Percentiles rank a stretch among this genome's conserved stretches.
These are phyloP conservation scores for Incumbomyces delicatus DNA, from an alignment of 2,329 filamentous ascomycete genomes.

Conservation along the genomic window DNA sequence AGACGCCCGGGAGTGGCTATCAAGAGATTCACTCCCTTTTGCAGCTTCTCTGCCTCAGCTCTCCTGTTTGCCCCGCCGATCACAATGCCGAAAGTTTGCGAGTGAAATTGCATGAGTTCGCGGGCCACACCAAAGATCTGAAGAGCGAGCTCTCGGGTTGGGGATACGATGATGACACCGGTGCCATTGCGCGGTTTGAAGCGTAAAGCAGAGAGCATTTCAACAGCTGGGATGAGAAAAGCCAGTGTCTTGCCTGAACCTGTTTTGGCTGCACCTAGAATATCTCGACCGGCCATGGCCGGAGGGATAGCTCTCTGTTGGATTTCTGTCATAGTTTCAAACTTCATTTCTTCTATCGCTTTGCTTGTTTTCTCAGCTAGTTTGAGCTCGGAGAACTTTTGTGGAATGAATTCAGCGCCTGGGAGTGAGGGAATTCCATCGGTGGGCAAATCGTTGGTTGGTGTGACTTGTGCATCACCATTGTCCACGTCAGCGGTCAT, in stretches of 20 bases:
- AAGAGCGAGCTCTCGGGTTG: slow-evolving; percentile 84
- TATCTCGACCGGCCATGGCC: slow-evolving; percentile 77
- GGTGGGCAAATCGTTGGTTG: slow-evolving; percentile 43
- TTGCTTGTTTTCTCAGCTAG: slow-evolving; percentile 81
- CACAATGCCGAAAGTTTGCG: slow-evolving; percentile 89
- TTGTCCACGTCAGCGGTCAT: slow-evolving; percentile 23
- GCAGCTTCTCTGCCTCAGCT: slow-evolving; percentile 87
- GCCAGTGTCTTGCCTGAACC: slow-evolving; percentile 92
- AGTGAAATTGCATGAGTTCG: slow-evolving; percentile 86
- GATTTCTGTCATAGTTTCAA: slow-evolving; percentile 92
- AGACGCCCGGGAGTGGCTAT: slow-evolving; percentile 89
- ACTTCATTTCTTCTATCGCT: slow-evolving; percentile 84
- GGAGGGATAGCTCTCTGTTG: slow-evolving; percentile 81
- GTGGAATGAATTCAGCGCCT: slow-evolving; percentile 50
- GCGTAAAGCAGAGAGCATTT: slow-evolving; percentile 79
- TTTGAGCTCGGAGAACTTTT: slow-evolving; percentile 70
- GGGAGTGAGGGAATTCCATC: slow-evolving; percentile 45
- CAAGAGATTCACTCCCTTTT: slow-evolving; percentile 86
- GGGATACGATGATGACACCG: slow-evolving; percentile 84
- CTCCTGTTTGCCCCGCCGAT: slow-evolving; percentile 88
- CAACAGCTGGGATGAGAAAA: slow-evolving; percentile 87
- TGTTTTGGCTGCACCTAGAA: slow-evolving; percentile 91
- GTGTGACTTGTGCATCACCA: slow-evolving; percentile 11
- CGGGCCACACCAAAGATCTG: slow-evolving; percentile 94
- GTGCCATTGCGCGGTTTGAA: slow-evolving; percentile 95